Percentiles rank a stretch among this genome's conserved stretches.
Evolutionary conservation across 345 rosid species (phyloP).

Genomic region (Barbarea vulgaris): DNA sequence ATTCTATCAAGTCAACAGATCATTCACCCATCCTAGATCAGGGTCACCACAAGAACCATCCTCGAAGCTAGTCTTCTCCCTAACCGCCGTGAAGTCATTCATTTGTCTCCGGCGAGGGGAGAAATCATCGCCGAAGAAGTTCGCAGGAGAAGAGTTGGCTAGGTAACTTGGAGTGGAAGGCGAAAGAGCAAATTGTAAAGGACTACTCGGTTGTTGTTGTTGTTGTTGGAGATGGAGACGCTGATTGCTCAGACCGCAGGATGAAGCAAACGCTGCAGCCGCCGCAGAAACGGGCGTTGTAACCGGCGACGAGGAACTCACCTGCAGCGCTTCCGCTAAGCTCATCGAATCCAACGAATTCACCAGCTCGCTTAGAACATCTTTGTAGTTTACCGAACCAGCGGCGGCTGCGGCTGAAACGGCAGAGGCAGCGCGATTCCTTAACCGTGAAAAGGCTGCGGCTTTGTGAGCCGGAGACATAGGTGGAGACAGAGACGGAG

Average conservation of each 20-base stretch:
- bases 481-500: constrained; percentile 72
- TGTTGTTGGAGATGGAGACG: constrained; percentile 27
- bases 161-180: constrained; percentile 40
- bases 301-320: constrained; percentile 26
- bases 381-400: constrained; percentile 50
- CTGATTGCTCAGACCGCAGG: constrained; percentile 33
- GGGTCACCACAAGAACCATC: constrained; percentile 52
- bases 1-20: constrained; percentile 60
- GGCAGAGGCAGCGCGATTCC: constrained; percentile 41
- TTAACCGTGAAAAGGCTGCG: constrained; percentile 39
- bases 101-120: constrained; percentile 29
- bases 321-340: constrained; percentile 36
- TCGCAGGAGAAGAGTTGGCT: constrained; percentile 11
- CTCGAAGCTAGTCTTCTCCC: constrained; percentile 21
- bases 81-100: constrained; percentile 21
- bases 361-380: constrained; percentile 60
- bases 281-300: constrained; percentile 31
- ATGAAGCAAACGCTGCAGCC: constrained; percentile 33
- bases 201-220: constrained; percentile 26
- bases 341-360: constrained; percentile 51
- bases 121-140: constrained; percentile 17
- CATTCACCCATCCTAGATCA: constrained; percentile 96
- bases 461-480: constrained; percentile 59
- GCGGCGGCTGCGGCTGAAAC: constrained; percentile 26
- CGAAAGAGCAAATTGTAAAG: constrained; percentile 37